A percentile compares a stretch with the other conserved stretches of the same genome.
Evolutionary conservation across 192 early-diverging fungal species (phyloP).

Genomic region (Coemansia sp.): DNA sequence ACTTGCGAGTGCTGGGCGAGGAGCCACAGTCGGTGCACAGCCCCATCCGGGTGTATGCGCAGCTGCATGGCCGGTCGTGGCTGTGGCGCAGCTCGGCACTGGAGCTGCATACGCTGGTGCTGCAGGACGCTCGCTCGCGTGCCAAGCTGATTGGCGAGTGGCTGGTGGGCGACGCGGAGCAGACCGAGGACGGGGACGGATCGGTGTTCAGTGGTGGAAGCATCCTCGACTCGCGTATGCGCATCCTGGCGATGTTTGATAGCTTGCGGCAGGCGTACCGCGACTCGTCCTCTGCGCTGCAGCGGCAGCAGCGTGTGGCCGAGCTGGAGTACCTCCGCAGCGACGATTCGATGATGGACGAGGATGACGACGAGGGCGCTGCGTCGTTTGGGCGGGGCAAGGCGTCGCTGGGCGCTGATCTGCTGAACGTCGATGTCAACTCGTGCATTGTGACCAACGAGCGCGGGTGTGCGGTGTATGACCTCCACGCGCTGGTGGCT

Average conservation of each 20-base stretch:
- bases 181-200: slow-evolving; percentile 14
- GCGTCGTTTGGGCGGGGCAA: slow-evolving; percentile 48
- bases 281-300: slow-evolving; percentile 28
- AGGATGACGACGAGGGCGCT: slow-evolving; percentile 16
- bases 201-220: slow-evolving; percentile 20
- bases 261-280: slow-evolving; percentile 47
- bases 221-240: slow-evolving; percentile 48
- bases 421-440: slow-evolving; percentile 58
- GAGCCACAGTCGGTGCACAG: slow-evolving; percentile 14
- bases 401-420: slow-evolving; percentile 72
- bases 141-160: slow-evolving; percentile 50
- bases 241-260: slow-evolving; percentile 43
- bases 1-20: not conserved
- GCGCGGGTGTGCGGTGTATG: slow-evolving; percentile 63
- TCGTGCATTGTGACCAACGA: slow-evolving; percentile 58
- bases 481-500: slow-evolving; percentile 68
- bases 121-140: slow-evolving; percentile 47
- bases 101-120: slow-evolving; percentile 75
- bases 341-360: slow-evolving; percentile 31
- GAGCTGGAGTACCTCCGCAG: slow-evolving; percentile 24
- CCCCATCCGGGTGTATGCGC: slow-evolving; percentile 43
- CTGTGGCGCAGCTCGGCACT: slow-evolving; percentile 82
- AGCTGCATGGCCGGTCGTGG: slow-evolving; percentile 87
- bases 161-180: slow-evolving; percentile 47
- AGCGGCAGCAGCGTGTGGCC: slow-evolving; percentile 22